Evolutionary conservation across 2,329 filamentous ascomycete species (phyloP).

Genomic region (Trichoderma harzianum): DNA sequence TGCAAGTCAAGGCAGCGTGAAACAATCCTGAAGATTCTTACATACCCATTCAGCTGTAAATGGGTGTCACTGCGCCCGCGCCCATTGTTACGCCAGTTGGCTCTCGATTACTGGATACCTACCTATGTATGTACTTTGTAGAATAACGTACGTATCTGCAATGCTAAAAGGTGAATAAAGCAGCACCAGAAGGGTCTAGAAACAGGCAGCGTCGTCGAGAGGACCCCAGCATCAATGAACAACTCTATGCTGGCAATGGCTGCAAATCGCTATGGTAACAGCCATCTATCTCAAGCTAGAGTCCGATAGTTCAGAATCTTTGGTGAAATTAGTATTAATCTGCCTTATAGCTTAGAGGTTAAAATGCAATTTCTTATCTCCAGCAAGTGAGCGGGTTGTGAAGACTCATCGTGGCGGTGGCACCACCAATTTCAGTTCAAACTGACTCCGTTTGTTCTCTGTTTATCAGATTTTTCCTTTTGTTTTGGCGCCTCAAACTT

Average conservation of each 20-base stretch:
- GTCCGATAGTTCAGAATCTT: background rate
- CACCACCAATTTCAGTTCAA: background rate
- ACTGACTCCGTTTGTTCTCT: background rate
- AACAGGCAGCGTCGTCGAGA: background rate
- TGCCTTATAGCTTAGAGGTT: background rate
- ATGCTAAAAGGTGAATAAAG: no score
- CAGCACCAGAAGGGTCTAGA: background rate
- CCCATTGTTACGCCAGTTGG: background rate
- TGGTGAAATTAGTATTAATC: background rate
- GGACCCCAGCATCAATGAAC: background rate
- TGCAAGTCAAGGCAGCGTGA: background rate
- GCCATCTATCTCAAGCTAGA: background rate
- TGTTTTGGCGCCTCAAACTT: background rate
- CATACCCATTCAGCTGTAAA: background rate
- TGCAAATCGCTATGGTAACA: background rate
- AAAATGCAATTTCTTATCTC: background rate
- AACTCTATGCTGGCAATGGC: background rate
- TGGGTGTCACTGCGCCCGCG: background rate
- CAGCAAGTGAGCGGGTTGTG: background rate
- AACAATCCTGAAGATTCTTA: background rate
- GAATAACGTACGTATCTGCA: background rate
- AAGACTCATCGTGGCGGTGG: background rate
- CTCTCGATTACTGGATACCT: background rate
- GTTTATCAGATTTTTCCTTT: background rate
- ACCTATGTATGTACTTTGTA: background rate